phyloP scores from a whole-genome alignment of 176 grass and related monocot genomes.

The Triticum monococcum region DNA sequence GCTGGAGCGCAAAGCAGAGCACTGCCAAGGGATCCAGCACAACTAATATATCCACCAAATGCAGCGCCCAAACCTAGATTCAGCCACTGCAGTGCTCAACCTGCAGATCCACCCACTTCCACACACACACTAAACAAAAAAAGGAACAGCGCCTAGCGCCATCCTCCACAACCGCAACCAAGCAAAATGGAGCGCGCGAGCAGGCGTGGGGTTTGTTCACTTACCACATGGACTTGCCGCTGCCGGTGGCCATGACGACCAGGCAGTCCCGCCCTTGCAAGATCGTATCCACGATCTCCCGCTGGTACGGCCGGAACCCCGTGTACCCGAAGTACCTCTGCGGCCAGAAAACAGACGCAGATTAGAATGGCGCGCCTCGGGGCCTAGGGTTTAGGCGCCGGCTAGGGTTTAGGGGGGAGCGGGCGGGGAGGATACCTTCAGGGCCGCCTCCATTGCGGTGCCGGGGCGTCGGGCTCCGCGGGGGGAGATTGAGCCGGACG shows the following conservation, averaged over 20 bases:
- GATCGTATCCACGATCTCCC: slow-evolving; percentile 73
- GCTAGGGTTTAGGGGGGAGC: slow-evolving; percentile 17
- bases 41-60: background rate
- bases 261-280: slow-evolving; percentile 70
- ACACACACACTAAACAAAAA: background rate
- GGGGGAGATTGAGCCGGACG: background rate
- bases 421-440: slow-evolving; percentile 38
- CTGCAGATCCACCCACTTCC: background rate
- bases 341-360: background rate
- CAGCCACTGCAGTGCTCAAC: background rate
- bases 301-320: slow-evolving; percentile 65
- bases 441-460: slow-evolving; percentile 53
- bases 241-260: slow-evolving; percentile 95
- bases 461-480: background rate
- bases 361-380: background rate
- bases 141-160: background rate
- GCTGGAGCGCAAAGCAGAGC: background rate
- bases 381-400: slow-evolving; percentile 26
- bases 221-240: slow-evolving; percentile 88
- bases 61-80: background rate
- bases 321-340: slow-evolving; percentile 78
- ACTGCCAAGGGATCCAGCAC: background rate
- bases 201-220: background rate
- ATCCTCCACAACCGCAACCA: background rate
- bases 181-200: background rate